phyloP scores from a whole-genome alignment of 2,329 filamentous ascomycete genomes.

The Botrytis sinoallii region DNA sequence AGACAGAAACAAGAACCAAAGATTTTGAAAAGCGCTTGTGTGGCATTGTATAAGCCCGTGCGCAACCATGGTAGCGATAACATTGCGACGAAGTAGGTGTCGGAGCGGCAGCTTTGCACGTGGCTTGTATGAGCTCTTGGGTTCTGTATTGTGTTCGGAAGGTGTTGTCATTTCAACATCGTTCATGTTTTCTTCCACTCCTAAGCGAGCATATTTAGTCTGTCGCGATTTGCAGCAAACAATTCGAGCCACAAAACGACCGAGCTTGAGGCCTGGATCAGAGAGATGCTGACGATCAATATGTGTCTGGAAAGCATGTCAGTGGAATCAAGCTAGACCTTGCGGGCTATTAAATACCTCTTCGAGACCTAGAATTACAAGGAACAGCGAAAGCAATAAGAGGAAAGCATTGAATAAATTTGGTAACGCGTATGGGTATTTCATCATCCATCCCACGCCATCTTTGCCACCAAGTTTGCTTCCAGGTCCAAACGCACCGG shows the following conservation, averaged over 20 bases:
- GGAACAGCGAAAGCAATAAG: background rate
- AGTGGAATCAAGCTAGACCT: background rate
- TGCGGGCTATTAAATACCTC: background rate
- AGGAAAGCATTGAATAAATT: background rate
- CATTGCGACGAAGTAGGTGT: background rate
- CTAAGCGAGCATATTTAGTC: background rate
- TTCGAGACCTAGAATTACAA: background rate
- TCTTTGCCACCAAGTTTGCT: background rate
- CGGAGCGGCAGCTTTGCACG: background rate
- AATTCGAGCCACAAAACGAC: background rate
- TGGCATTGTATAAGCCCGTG: background rate
- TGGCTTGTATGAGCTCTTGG: background rate
- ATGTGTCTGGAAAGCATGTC: background rate
- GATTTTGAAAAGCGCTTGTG: background rate
- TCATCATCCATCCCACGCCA: background rate
- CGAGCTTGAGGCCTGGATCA: background rate
- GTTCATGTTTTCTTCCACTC: background rate
- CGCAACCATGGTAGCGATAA: background rate
- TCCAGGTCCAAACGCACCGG: background rate
- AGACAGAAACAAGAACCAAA: background rate
- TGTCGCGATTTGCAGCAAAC: background rate
- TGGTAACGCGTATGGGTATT: background rate
- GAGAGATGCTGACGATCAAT: background rate
- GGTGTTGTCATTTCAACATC: conserved; percentile 2
- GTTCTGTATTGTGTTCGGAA: background rate